A percentile compares a stretch with the other conserved stretches of the same genome.
These are phyloP conservation scores for Curvularia sp. DNA, from an alignment of 2,329 filamentous ascomycete genomes.

Conservation along the genomic window DNA sequence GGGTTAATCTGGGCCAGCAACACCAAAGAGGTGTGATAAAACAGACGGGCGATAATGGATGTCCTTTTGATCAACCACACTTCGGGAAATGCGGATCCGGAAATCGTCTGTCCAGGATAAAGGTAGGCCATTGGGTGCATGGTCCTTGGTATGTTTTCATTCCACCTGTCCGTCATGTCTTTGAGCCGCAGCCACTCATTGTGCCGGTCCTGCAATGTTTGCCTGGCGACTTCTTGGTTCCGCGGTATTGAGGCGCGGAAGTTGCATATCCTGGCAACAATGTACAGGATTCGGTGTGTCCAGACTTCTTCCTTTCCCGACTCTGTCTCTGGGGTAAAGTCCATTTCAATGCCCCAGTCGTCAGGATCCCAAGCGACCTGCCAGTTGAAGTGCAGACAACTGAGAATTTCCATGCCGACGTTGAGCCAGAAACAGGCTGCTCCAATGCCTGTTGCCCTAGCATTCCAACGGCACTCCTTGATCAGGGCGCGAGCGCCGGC, in stretches of 20 bases:
- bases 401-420: constrained; percentile 87
- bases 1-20: constrained; percentile 83
- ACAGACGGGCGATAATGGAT: constrained; percentile 80
- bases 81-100: constrained; percentile 81
- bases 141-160: constrained; percentile 75
- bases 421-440: constrained; percentile 95
- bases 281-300: constrained; percentile 88
- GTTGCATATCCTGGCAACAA: constrained; percentile 85
- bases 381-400: constrained; percentile 87
- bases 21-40: constrained; percentile 88
- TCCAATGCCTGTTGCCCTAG: constrained; percentile 77
- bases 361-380: constrained; percentile 87
- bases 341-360: constrained; percentile 85
- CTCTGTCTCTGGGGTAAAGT: constrained; percentile 66
- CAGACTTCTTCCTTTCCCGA: constrained; percentile 78
- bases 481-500: constrained; percentile 84
- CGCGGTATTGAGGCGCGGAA: constrained; percentile 75
- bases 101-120: constrained; percentile 69
- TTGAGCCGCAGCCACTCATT: constrained; percentile 83
- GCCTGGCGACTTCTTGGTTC: constrained; percentile 65
- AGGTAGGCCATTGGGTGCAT: constrained; percentile 88
- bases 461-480: constrained; percentile 89
- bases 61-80: constrained; percentile 87
- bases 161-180: constrained; percentile 83
- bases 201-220: constrained; percentile 69